Evolutionary conservation across 257 asterid species (phyloP).

Genomic region (Euphrasia confusa): DNA sequence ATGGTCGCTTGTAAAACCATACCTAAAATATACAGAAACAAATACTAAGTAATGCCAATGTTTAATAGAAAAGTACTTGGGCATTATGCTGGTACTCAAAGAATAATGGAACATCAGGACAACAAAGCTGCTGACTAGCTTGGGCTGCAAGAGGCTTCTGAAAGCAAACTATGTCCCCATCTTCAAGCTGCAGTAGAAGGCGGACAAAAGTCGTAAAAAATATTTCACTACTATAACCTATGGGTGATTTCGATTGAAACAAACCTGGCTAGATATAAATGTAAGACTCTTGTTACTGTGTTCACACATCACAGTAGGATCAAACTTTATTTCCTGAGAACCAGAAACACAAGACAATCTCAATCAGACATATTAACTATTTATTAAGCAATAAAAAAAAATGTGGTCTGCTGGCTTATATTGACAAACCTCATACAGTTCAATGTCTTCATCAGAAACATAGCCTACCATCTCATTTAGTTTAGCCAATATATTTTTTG

Average conservation of each 20-base stretch:
- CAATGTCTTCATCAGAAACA: constrained; percentile 45
- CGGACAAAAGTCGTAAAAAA: constrained; percentile 18
- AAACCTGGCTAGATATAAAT: constrained; percentile 43
- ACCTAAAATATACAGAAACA: constrained; percentile 7
- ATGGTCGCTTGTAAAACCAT: constrained; percentile 12
- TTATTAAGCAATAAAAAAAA: background rate
- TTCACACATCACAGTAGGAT: constrained; percentile 44
- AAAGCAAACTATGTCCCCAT: constrained; percentile 53
- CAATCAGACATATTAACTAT: background rate
- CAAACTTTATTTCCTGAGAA: constrained; percentile 48
- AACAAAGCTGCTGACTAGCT: constrained; percentile 31
- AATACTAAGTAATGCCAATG: constrained; percentile 17
- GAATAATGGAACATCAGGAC: constrained; percentile 45
- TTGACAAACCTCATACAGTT: constrained; percentile 43
- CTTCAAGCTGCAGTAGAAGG: constrained; percentile 37
- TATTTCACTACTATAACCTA: background rate
- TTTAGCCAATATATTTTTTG: constrained; percentile 34
- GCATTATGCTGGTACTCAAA: constrained; percentile 44
- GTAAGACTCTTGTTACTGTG: constrained; percentile 35
- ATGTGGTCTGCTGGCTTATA: background rate
- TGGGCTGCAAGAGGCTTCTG: constrained; percentile 38
- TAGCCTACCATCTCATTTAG: constrained; percentile 45
- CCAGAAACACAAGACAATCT: constrained; percentile 23
- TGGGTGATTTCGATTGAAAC: constrained; percentile 13
- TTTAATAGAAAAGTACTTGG: constrained; percentile 32